Evolutionary conservation across 768 basidiomycete species (phyloP), one percentile per base, ranked within the genome.

Genomic region (Exsudoporus frostii): DNA sequence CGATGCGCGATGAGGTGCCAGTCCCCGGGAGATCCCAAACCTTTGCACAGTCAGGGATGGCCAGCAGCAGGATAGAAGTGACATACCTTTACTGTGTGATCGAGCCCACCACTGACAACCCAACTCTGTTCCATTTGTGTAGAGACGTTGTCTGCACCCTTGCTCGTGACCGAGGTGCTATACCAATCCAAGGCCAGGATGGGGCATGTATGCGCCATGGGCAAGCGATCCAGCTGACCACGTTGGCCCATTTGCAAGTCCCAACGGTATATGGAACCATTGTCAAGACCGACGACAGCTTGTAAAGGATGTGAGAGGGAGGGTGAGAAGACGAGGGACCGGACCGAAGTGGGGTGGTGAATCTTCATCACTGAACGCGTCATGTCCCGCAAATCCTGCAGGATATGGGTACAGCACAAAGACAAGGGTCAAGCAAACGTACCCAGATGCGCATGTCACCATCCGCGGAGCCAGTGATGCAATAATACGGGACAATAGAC

Each of bases 391-490:
- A 90, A 68, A 64, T 92, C 89, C 89, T 88, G 48, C 30, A 13
- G 38, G 41, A 57, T 27, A 17, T 55, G 39, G 52, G 56, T 22
- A 34, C 20, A 46, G 39, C 29, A 41, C 19, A 19, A 30, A 7
- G 0, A 32, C 20, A 19, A 7, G 20, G 24, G 5, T 6, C 17
- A 7, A 14, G 14, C 2, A 36, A 17, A 69, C 80, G 50, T 61
- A 90, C 89, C 90, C 90, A 92, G 34, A 90, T 78, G 45, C 88
- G 84, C 67, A 91, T 70, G 62, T 90, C 83, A 1, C 88, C 89
- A 62, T 92, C 90, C 9, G 87, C 85, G 30, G 88, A 89, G 19
- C 86, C 89, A 15, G 87, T 90, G 57, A 90, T 81, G 50, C 86
- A 88, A 55, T 88, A 90, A 56, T 85, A 76, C 32, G 81, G 81